Conservation (phyloP, 1,284 basidiomycete species). For the Exobasidium rhododendri region DNA sequence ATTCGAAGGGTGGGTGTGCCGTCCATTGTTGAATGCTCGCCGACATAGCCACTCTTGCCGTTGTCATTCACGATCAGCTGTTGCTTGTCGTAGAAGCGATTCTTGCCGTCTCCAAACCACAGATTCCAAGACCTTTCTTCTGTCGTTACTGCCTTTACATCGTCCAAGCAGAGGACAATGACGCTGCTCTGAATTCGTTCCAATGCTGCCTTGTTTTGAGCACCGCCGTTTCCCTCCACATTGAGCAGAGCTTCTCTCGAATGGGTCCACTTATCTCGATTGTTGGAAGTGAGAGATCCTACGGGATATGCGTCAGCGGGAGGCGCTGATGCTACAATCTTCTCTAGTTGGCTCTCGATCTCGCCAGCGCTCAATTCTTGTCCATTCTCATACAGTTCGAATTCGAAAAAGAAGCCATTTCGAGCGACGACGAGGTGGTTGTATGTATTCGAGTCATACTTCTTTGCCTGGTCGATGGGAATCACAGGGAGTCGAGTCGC, state of each 20-base stretch:
- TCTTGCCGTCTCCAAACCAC: slow-evolving; percentile 89
- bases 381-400: slow-evolving; percentile 61
- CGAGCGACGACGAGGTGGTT: slow-evolving; percentile 87
- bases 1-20: slow-evolving; percentile 90
- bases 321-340: slow-evolving; percentile 69
- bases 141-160: slow-evolving; percentile 70
- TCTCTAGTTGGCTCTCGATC: slow-evolving; percentile 74
- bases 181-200: slow-evolving; percentile 85
- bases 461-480: slow-evolving; percentile 76
- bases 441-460: slow-evolving; percentile 72
- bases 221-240: slow-evolving; percentile 62
- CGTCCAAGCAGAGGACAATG: slow-evolving; percentile 82
- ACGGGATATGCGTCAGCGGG: slow-evolving; percentile 63
- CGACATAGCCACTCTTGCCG: slow-evolving; percentile 93
- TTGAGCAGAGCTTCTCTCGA: slow-evolving; percentile 62
- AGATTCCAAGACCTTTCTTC: slow-evolving; percentile 69
- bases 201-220: slow-evolving; percentile 67
- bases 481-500: slow-evolving; percentile 78
- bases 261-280: slow-evolving; percentile 86
- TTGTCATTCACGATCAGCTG: slow-evolving; percentile 68
- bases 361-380: slow-evolving; percentile 71
- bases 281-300: slow-evolving; percentile 80
- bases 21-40: slow-evolving; percentile 93
- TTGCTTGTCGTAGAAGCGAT: slow-evolving; percentile 97
- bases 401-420: slow-evolving; percentile 86